Base-by-base conservation (phyloP, 108 stramenopile genomes). In the Nitzschia sp. region DNA sequence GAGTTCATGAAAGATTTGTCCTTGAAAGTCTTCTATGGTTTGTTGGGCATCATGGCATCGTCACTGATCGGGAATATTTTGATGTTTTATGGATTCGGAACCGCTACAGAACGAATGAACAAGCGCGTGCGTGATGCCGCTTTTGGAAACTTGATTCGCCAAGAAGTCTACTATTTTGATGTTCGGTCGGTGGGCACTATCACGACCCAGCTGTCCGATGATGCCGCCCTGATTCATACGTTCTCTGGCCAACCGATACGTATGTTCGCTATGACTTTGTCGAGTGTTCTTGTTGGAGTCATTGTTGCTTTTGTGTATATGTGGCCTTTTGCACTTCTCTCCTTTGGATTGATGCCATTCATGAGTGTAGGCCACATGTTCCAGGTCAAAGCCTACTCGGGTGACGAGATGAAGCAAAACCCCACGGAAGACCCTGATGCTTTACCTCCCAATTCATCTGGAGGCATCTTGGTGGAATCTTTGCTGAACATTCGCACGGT, bases 171-270 rank as follows among this genome's bases (percentile, higher is more conserved):
- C 3, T 88, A 62, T 55, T 80, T 65, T 58, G 86, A 88, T 58
- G 34, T 66, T 4, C 62, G 66, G 26, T 56, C 69, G 13, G 72
- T 81, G 31, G 88, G 86, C 23, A 26, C 64, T 3, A 70, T 89
- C 29, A 87, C 90, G 9, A 62, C 87, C 9, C 87, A 76, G 24
- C 70, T 95, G 2, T 65, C 79, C 11, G 84, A 84, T 8, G 91
- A 92, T 53, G 79, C 87, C 2, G 76, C 87, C 2, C 33, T 85
- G 64, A 49, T 89, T 19, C 79, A 88, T 55, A 36, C 77, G 11
- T 86, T 86, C 59, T 68, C 70, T 45, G 82, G 86, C 21, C 85
- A 86, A 54, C 82, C 87, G n/a, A 81, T 92, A 23, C 80, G 80
- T 19, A 62, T 66, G 6, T 64, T 87, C 13, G 35, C 85, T 5